A percentile compares a stretch with the other conserved stretches of the same genome.
These are phyloP conservation scores for Pyrenopolyporus hunteri DNA, from an alignment of 495 filamentous ascomycete species.

Conservation along the genomic window DNA sequence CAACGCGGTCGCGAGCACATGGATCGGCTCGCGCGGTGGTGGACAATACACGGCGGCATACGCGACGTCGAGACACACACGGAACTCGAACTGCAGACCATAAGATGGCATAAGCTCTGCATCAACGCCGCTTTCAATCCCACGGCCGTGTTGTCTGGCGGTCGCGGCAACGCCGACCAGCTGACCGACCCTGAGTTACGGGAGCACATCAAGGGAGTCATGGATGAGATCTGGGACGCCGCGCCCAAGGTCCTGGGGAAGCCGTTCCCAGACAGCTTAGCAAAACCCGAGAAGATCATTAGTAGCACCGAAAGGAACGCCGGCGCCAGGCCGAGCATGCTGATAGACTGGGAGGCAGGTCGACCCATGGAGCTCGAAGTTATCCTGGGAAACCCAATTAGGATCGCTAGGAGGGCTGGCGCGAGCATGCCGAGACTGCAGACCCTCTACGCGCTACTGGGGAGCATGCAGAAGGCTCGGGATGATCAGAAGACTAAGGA, in stretches of 20 bases:
- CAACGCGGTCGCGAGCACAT: conserved; percentile 33
- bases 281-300: conserved; percentile 60
- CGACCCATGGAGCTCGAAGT: conserved; percentile 65
- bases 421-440: conserved; percentile 60
- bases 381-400: conserved; percentile 64
- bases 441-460: conserved; percentile 57
- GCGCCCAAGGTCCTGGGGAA: conserved; percentile 58
- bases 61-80: conserved; percentile 56
- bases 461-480: conserved; percentile 53
- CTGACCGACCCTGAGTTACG: conserved; percentile 57
- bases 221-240: conserved; percentile 63
- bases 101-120: conserved; percentile 69
- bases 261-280: conserved; percentile 51
- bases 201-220: conserved; percentile 55
- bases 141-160: conserved; percentile 62
- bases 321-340: conserved; percentile 65
- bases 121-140: conserved; percentile 72
- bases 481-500: conserved; percentile 42
- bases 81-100: conserved; percentile 60
- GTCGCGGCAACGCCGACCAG: conserved; percentile 61
- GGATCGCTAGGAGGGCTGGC: conserved; percentile 57
- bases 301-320: conserved; percentile 60
- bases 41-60: conserved; percentile 54
- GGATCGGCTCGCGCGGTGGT: conserved; percentile 43
- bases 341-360: conserved; percentile 63